Base-by-base conservation (phyloP, 495 filamentous ascomycete genomes). In the Neurospora sp. region DNA sequence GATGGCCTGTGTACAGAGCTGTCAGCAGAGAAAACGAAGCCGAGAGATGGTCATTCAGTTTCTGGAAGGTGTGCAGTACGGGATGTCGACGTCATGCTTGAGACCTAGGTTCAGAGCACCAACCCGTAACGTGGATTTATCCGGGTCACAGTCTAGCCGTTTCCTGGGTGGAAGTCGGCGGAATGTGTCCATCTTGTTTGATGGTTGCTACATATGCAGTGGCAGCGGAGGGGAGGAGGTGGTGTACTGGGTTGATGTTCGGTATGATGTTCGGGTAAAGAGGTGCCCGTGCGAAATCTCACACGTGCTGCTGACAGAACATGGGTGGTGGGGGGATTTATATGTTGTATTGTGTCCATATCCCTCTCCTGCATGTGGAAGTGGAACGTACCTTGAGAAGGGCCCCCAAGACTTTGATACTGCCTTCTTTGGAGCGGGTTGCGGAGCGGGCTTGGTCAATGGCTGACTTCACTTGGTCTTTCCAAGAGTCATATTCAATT, bases 1-100 rank as follows among this genome's bases (percentile, higher is more conserved):
- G 53, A 76, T 53, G 20, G 70, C 72, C 77, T 78, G 42, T 69
- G 41, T n/a, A n/a, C n/a, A 22, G 12, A 14, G n/a, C 42, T 68
- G 53, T 65, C 53, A 65, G 53, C 27, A 65, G 22, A 65, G 53
- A 16, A 65, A 18, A 16, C 27, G 53, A 65, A 65, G 27, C 53
- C 53, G 14, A 65, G 18, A 18, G 22, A 65, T 37, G 53, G 14
- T 37, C 53, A 65, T 65, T 65, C 53, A 65, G 27, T 18, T 27
- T 3, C 53, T 65, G 53, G 14, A 65, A 65, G 53, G 53, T 65
- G 53, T 37, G 27, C 27, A 65, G 53, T 65, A 65, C 53, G 53
- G 27, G 27, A 16, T 65, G 53, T 65, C 53, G 53, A 65, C 53
- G 53, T 65, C 53, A 65, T 65, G 53, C 27, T 65, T 65, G 53